Evolutionary conservation across 1,284 basidiomycete genomes (phyloP).

Genomic region (Chondrostereum purpureum): DNA sequence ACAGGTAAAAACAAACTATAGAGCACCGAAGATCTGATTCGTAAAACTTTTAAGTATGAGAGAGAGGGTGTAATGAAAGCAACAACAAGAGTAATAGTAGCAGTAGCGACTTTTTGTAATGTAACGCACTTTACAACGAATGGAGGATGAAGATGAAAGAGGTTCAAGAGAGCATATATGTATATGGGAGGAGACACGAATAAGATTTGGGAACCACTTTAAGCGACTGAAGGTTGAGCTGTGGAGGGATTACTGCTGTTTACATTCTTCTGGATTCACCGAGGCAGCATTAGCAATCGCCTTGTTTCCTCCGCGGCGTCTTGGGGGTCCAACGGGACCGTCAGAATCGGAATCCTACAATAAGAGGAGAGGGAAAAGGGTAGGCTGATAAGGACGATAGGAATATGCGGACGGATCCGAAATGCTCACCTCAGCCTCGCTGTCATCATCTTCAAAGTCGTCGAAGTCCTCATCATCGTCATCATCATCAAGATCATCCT

Average conservation of each 20-base stretch:
- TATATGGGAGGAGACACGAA: no score
- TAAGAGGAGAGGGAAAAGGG: slow-evolving; percentile 1
- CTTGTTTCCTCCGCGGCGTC: slow-evolving; percentile 37
- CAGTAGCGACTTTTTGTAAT: no score
- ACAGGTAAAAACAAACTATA: no score
- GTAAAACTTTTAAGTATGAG: no score
- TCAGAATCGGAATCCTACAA: slow-evolving; percentile 56
- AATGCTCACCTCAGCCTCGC: slow-evolving; percentile 51
- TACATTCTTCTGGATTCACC: slow-evolving; percentile 77
- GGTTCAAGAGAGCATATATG: no score
- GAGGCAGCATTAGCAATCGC: slow-evolving; percentile 30
- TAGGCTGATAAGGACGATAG: slow-evolving; percentile 8
- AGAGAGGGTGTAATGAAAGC: no score
- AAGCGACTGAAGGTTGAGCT: no score
- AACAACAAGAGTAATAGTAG: no score
- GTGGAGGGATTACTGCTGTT: slow-evolving; percentile 74
- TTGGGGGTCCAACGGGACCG: slow-evolving; percentile 50
- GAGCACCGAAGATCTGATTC: no score
- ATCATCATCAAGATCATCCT: slow-evolving; percentile 65
- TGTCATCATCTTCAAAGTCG: slow-evolving; percentile 53
- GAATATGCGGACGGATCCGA: slow-evolving; percentile 22
- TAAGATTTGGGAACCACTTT: no score
- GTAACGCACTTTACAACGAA: no score
- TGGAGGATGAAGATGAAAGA: no score
- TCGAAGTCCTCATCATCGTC: slow-evolving; percentile 60